Percentiles rank a stretch among this genome's conserved stretches.
phyloP scores from a whole-genome alignment of 345 rosid genomes.

The Lumnitzera littorea region DNA sequence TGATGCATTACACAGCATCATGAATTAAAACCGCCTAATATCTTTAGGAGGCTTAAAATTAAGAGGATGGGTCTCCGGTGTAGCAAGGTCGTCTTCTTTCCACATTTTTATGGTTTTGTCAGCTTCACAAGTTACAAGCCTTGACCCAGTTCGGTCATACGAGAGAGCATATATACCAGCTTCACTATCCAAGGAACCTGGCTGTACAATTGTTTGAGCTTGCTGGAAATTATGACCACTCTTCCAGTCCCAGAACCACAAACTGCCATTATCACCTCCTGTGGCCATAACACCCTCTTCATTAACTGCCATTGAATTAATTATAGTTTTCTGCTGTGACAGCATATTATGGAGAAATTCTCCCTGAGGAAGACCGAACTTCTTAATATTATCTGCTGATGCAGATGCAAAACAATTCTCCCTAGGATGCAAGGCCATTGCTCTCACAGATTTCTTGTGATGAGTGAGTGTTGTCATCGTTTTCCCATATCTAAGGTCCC shows the following conservation, averaged over 20 bases:
- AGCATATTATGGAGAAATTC: constrained; percentile 97
- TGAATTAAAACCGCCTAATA: constrained; percentile 67
- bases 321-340: constrained; percentile 99
- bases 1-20: no score
- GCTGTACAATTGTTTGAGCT: constrained; percentile 90
- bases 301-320: constrained; percentile 88
- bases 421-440: constrained; percentile 88
- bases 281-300: constrained; percentile 97
- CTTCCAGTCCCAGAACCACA: constrained; percentile 99
- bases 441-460: constrained; percentile 97
- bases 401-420: constrained; percentile 95
- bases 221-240: constrained; percentile 99
- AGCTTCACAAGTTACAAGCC: constrained; percentile 82
- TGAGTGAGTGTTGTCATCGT: constrained; percentile 92
- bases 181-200: constrained; percentile 98
- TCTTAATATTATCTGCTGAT: constrained; percentile 95
- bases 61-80: constrained; percentile 89
- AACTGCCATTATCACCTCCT: constrained; percentile 98
- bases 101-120: constrained; percentile 98
- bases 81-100: constrained; percentile 93
- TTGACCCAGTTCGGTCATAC: constrained; percentile 80
- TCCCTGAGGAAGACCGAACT: constrained; percentile 83
- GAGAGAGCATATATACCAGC: constrained; percentile 87
- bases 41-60: constrained; percentile 98
- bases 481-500: constrained; percentile 97